phyloP scores from a whole-genome alignment of 352 stramenopile species.

The Pythium folliculosum region DNA sequence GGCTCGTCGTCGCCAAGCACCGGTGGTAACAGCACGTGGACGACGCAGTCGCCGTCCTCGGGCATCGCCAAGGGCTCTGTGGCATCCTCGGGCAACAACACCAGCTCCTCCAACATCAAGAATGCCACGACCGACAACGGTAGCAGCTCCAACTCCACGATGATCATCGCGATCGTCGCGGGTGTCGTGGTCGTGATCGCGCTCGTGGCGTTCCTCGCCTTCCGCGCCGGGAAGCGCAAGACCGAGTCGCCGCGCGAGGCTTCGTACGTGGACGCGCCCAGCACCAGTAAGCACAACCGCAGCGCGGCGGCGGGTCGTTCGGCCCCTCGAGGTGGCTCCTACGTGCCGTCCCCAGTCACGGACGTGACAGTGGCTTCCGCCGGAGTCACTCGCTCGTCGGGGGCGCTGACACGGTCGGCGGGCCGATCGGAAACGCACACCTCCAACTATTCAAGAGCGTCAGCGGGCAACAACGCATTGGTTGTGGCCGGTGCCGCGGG shows the following conservation, averaged over 20 bases:
- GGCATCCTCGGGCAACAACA: background rate
- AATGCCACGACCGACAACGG: background rate
- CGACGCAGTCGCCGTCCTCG: too few relatives aligned
- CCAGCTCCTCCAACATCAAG: background rate
- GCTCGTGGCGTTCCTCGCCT: conserved; percentile 10
- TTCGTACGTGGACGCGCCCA: too few relatives aligned
- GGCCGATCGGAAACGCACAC: too few relatives aligned
- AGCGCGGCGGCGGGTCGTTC: too few relatives aligned
- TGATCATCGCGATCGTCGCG: conserved; percentile 6
- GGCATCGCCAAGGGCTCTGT: too few relatives aligned
- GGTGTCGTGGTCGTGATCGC: conserved; percentile 1
- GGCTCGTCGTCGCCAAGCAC: too few relatives aligned
- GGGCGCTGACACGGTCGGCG: too few relatives aligned
- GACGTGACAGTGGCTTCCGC: too few relatives aligned
- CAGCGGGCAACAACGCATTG: background rate
- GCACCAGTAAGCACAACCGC: too few relatives aligned
- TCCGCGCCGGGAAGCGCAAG: background rate
- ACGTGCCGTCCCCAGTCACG: background rate
- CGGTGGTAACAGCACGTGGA: too few relatives aligned
- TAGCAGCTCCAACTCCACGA: background rate
- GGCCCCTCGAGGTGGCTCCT: too few relatives aligned
- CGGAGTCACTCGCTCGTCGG: too few relatives aligned
- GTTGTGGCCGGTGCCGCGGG: background rate
- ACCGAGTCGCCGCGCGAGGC: background rate
- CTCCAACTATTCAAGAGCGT: background rate